These are phyloP conservation scores for Aureobasidium sp. DNA, from an alignment of 2,329 filamentous ascomycete genomes.

Conservation along the genomic window DNA sequence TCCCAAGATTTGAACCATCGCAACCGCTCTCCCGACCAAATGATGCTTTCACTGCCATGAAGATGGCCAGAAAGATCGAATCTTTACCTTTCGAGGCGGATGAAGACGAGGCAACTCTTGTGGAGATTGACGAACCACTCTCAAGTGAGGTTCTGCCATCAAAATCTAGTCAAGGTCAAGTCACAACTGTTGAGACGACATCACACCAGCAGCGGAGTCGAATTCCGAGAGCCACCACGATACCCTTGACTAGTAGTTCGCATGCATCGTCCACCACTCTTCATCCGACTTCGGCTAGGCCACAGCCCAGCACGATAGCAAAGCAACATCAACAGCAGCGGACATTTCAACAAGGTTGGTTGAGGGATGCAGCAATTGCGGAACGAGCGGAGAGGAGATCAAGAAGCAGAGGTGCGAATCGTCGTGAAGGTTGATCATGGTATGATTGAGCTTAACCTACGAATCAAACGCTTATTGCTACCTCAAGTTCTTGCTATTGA, in stretches of 20 bases:
- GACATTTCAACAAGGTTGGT: slow-evolving; percentile 17
- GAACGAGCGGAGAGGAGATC: slow-evolving; percentile 16
- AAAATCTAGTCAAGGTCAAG: background rate
- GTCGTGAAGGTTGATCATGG: background rate
- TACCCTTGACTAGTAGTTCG: background rate
- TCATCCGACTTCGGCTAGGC: background rate
- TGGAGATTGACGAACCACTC: background rate
- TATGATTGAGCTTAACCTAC: background rate
- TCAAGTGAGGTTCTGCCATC: background rate
- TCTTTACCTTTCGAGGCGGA: background rate
- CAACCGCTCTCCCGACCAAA: background rate
- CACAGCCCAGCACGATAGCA: slow-evolving; percentile 8
- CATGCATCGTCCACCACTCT: background rate
- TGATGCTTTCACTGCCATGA: background rate
- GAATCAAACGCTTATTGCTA: too few relatives aligned
- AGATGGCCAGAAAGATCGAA: background rate
- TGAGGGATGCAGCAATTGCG: slow-evolving; percentile 16
- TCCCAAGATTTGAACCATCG: background rate
- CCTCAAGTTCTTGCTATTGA: too few relatives aligned
- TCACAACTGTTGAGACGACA: background rate
- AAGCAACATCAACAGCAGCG: slow-evolving; percentile 10
- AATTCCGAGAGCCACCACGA: background rate
- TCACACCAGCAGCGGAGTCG: background rate
- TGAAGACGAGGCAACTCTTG: slow-evolving; percentile 6
- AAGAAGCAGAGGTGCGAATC: slow-evolving; percentile 1